phyloP scores from a whole-genome alignment of 768 basidiomycete genomes.

The Kwoniella pini region DNA sequence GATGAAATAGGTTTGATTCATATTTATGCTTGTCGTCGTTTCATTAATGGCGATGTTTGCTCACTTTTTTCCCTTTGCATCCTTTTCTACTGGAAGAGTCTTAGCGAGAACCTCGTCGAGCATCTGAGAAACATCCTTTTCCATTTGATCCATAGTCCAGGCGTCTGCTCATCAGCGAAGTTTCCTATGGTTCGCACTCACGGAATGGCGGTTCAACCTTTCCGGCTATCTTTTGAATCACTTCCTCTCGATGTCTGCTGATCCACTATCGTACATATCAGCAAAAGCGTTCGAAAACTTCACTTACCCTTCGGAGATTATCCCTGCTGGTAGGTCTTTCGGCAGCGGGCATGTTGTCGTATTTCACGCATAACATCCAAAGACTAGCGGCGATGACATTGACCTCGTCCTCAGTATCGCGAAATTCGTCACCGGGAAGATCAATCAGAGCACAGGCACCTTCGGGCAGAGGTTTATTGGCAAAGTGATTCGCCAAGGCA shows the following conservation, averaged over 20 bases:
- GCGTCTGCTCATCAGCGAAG: slow-evolving; percentile 28
- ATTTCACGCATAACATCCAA: slow-evolving; percentile 36
- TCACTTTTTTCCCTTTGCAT: slow-evolving; percentile 8
- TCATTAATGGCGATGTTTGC: background rate
- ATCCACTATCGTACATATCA: no score
- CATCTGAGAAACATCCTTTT: slow-evolving; percentile 40
- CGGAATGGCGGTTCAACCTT: slow-evolving; percentile 49
- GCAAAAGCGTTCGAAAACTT: no score
- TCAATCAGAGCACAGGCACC: slow-evolving; percentile 38
- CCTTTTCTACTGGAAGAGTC: slow-evolving; percentile 32
- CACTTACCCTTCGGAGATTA: slow-evolving; percentile 33
- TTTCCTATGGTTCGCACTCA: slow-evolving; percentile 21
- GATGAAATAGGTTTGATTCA: no score
- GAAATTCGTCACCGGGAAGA: slow-evolving; percentile 34
- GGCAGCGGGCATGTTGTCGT: slow-evolving; percentile 29
- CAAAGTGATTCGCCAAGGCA: slow-evolving; percentile 28
- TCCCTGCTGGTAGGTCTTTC: slow-evolving; percentile 33
- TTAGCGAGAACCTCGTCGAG: slow-evolving; percentile 40
- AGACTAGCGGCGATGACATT: slow-evolving; percentile 39
- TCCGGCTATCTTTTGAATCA: slow-evolving; percentile 19
- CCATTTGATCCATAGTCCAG: slow-evolving; percentile 36
- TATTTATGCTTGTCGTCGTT: background rate
- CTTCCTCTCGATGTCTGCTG: slow-evolving; percentile 16
- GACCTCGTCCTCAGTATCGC: slow-evolving; percentile 47
- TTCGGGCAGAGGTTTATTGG: slow-evolving; percentile 35